phyloP scores from a whole-genome alignment of 164 flowering plant species.

The Macadamia tetraphylla region DNA sequence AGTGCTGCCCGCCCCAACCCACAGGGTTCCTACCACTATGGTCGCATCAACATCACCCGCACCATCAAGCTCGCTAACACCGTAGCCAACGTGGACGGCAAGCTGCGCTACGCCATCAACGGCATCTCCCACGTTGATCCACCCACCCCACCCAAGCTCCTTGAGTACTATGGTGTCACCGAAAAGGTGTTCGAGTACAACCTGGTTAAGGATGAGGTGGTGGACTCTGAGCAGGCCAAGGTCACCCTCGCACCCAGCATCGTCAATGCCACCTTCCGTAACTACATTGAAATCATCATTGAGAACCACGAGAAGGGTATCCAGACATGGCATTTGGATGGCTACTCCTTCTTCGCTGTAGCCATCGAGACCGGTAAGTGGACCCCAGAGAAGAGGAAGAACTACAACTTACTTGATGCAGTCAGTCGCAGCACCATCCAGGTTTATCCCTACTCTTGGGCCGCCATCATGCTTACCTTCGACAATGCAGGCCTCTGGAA shows the following conservation, averaged over 20 bases:
- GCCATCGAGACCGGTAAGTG: slow-evolving; percentile 42
- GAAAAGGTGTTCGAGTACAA: slow-evolving; percentile 33
- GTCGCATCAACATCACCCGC: slow-evolving; percentile 36
- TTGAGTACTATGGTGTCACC: slow-evolving; percentile 29
- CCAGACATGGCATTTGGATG: slow-evolving; percentile 43
- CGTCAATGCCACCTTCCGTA: slow-evolving; percentile 31
- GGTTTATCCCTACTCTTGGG: slow-evolving; percentile 47
- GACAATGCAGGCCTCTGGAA: slow-evolving; percentile 62
- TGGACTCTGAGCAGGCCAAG: not conserved
- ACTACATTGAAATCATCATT: slow-evolving; percentile 45
- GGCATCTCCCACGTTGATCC: slow-evolving; percentile 28
- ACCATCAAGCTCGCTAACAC: slow-evolving; percentile 39
- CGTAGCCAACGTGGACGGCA: slow-evolving; percentile 20
- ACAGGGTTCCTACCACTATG: slow-evolving; percentile 47
- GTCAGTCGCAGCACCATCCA: slow-evolving; percentile 48
- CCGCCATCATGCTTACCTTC: slow-evolving; percentile 41
- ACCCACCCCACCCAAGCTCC: slow-evolving; percentile 33
- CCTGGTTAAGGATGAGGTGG: slow-evolving; percentile 25
- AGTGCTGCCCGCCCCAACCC: slow-evolving; percentile 50
- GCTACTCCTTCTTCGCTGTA: slow-evolving; percentile 49
- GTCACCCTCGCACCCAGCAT: slow-evolving; percentile 22
- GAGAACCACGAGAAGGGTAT: slow-evolving; percentile 45
- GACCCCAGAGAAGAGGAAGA: slow-evolving; percentile 40
- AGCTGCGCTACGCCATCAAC: slow-evolving; percentile 39
- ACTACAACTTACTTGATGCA: slow-evolving; percentile 46